phyloP scores from a whole-genome alignment of 768 basidiomycete genomes.

The Harrya chromipes region DNA sequence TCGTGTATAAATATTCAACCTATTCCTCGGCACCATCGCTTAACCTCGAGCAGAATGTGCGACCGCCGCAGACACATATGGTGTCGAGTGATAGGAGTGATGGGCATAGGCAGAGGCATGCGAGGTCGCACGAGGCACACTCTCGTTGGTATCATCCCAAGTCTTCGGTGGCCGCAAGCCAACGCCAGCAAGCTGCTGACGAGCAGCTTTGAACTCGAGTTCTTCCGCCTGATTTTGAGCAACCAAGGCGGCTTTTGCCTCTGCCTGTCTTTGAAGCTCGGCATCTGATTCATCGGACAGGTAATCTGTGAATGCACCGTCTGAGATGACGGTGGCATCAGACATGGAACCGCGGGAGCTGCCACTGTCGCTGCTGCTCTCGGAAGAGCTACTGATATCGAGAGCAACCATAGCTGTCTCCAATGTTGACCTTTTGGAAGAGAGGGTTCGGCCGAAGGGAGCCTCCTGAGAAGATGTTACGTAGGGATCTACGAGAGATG shows the following conservation, averaged over 20 bases:
- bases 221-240: slow-evolving; percentile 83
- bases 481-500: slow-evolving; percentile 22
- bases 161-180: slow-evolving; percentile 74
- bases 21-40: slow-evolving; percentile 6
- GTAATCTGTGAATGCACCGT: slow-evolving; percentile 88
- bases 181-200: slow-evolving; percentile 72
- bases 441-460: slow-evolving; percentile 33
- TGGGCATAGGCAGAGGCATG: slow-evolving; percentile 24
- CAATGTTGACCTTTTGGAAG: slow-evolving; percentile 31
- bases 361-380: slow-evolving; percentile 56
- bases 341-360: slow-evolving; percentile 54
- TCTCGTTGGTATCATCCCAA: slow-evolving; percentile 58
- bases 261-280: slow-evolving; percentile 82
- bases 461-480: slow-evolving; percentile 28
- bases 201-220: slow-evolving; percentile 75
- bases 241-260: slow-evolving; percentile 69
- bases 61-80: slow-evolving; percentile 24
- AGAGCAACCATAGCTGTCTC: slow-evolving; percentile 40
- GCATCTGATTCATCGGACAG: slow-evolving; percentile 91
- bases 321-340: slow-evolving; percentile 78
- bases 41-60: slow-evolving; percentile 31
- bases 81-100: slow-evolving; percentile 29
- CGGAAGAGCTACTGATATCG: slow-evolving; percentile 44
- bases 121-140: slow-evolving; percentile 22
- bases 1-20: slow-evolving; percentile 20